Evolutionary conservation across 164 flowering plant species (phyloP).

Genomic region (Dillenia suffruticosa): DNA sequence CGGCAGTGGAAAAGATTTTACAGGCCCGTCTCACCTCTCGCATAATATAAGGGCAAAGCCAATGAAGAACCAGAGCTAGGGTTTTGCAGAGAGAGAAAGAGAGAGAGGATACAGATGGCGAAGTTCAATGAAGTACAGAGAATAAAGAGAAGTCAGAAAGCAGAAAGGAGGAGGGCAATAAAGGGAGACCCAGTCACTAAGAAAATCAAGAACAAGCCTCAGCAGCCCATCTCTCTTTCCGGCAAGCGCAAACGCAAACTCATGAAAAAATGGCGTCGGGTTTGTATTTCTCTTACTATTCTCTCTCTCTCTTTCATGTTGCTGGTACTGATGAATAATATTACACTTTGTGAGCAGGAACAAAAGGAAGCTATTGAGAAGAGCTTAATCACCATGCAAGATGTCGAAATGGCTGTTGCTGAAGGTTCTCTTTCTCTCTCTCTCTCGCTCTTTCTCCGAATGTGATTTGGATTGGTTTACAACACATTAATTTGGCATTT

Average conservation of each 20-base stretch:
- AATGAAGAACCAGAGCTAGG: slow-evolving; percentile 1
- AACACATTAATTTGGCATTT: no score
- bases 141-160: slow-evolving; percentile 40
- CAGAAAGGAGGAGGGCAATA: slow-evolving; percentile 47
- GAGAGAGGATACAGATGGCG: slow-evolving; percentile 36
- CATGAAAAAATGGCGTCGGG: slow-evolving; percentile 80
- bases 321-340: no score
- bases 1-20: no score
- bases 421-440: slow-evolving; percentile 33
- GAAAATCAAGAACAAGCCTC: slow-evolving; percentile 60
- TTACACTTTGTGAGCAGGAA: slow-evolving; percentile 33
- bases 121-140: slow-evolving; percentile 81
- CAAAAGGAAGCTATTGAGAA: slow-evolving; percentile 70
- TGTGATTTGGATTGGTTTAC: no score
- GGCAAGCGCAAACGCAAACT: slow-evolving; percentile 93
- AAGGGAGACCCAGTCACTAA: slow-evolving; percentile 73
- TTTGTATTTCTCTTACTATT: slow-evolving; percentile 9
- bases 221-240: slow-evolving; percentile 51
- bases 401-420: slow-evolving; percentile 74
- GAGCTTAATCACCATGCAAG: slow-evolving; percentile 67
- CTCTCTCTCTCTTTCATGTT: not conserved
- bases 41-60: no score
- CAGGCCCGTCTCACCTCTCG: no score
- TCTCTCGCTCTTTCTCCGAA: no score
- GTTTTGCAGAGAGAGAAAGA: slow-evolving; percentile 6